phyloP scores from a whole-genome alignment of 805 yeast species.

The Barnettozyma wickerhamii region DNA sequence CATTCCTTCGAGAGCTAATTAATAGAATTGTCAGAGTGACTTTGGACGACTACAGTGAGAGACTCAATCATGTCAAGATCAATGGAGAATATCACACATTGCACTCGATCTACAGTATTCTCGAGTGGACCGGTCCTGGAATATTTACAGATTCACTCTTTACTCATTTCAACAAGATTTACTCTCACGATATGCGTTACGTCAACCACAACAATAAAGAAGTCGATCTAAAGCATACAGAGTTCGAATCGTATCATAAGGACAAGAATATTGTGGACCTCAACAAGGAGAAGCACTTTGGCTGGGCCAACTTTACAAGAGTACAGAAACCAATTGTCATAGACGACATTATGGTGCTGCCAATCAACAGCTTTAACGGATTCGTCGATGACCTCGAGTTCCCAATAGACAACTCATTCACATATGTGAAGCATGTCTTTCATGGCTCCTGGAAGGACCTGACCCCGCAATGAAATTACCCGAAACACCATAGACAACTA shows the following conservation, averaged over 20 bases:
- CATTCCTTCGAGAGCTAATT: constrained; percentile 52
- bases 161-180: constrained; percentile 38
- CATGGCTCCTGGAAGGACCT: constrained; percentile 22
- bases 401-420: constrained; percentile 4
- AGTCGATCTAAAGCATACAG: constrained; percentile 19
- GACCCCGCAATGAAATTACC: too few relatives aligned
- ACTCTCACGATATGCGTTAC: not conserved
- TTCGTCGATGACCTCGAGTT: constrained; percentile 12
- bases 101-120: constrained; percentile 56
- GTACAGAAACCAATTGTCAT: constrained; percentile 12
- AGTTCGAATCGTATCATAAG: constrained; percentile 12
- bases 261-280: constrained; percentile 12
- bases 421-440: constrained; percentile 20
- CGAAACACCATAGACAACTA: too few relatives aligned
- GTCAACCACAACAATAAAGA: constrained; percentile 32
- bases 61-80: constrained; percentile 27
- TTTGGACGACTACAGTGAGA: constrained; percentile 34
- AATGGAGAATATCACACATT: constrained; percentile 32
- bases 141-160: constrained; percentile 46
- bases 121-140: constrained; percentile 55
- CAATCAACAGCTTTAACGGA: constrained; percentile 20
- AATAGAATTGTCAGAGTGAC: constrained; percentile 50
- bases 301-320: constrained; percentile 21
- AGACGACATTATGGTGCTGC: constrained; percentile 21
- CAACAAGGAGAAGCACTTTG: constrained; percentile 7